phyloP scores from a whole-genome alignment of 2,329 filamentous ascomycete species.

The Huntiella omanensis region DNA sequence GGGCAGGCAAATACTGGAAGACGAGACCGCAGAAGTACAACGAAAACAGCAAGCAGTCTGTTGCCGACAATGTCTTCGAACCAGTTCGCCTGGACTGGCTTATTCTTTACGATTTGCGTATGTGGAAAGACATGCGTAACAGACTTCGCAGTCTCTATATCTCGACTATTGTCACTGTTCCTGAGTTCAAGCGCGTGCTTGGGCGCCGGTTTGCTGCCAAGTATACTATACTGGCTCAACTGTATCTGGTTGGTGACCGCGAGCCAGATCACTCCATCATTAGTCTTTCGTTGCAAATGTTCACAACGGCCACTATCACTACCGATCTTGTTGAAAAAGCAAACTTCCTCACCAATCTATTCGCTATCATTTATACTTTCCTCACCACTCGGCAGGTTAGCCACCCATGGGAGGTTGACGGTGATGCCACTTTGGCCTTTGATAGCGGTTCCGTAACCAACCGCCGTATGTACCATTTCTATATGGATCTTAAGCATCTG shows the following conservation, averaged over 20 bases:
- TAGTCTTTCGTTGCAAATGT: slow-evolving; percentile 87
- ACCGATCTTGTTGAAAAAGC: slow-evolving; percentile 86
- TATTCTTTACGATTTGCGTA: slow-evolving; percentile 77
- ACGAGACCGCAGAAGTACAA: no score
- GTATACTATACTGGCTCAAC: slow-evolving; percentile 80
- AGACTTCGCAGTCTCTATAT: slow-evolving; percentile 88
- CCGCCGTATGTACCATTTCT: slow-evolving; percentile 92
- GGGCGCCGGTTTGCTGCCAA: slow-evolving; percentile 86
- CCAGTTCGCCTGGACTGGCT: slow-evolving; percentile 85
- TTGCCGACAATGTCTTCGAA: slow-evolving; percentile 64
- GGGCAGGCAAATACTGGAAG: slow-evolving; percentile 61
- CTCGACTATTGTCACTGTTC: slow-evolving; percentile 85
- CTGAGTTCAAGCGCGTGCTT: slow-evolving; percentile 86
- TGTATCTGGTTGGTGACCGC: slow-evolving; percentile 88
- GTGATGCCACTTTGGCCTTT: slow-evolving; percentile 72
- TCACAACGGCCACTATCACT: slow-evolving; percentile 92
- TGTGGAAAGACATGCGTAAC: slow-evolving; percentile 92
- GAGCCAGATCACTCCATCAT: slow-evolving; percentile 98
- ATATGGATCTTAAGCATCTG: slow-evolving; percentile 80
- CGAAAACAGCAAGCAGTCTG: slow-evolving; percentile 21
- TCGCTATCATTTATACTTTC: slow-evolving; percentile 96
- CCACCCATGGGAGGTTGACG: slow-evolving; percentile 75
- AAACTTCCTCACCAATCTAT: slow-evolving; percentile 86
- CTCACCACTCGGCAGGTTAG: slow-evolving; percentile 89
- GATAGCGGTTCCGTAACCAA: slow-evolving; percentile 92